Percentiles rank a stretch among this genome's conserved stretches.
Evolutionary conservation across 129 eudicot species (phyloP).

Genomic region (Erigeron canadensis): DNA sequence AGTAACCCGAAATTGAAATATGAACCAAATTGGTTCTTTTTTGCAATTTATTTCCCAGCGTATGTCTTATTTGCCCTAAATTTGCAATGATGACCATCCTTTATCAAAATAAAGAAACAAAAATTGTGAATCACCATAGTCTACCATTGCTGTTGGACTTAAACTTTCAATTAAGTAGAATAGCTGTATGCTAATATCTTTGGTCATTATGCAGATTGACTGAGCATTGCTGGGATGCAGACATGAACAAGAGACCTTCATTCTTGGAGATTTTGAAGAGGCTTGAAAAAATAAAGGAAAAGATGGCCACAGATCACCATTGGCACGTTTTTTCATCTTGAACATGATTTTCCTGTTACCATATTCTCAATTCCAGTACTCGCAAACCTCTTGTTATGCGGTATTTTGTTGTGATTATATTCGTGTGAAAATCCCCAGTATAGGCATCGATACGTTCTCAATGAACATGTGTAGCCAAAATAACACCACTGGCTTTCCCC

Average conservation of each 20-base stretch:
- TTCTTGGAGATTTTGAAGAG: conserved; percentile 79
- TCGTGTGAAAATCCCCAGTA: conserved; percentile 1
- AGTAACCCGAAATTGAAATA: not conserved
- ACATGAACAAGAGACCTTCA: conserved; percentile 81
- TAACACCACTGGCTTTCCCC: conserved; percentile 1
- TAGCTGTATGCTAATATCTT: conserved; percentile 11
- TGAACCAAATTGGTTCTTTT: not conserved
- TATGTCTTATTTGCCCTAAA: too few species aligned
- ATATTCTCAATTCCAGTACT: not conserved
- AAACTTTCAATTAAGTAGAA: not conserved
- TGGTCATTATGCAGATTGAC: conserved; percentile 46
- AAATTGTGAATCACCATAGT: not conserved
- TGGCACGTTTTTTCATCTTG: conserved; percentile 65
- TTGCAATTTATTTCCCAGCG: not conserved
- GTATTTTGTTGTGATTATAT: conserved; percentile 26
- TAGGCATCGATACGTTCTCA: conserved; percentile 10
- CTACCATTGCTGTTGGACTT: not conserved
- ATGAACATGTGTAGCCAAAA: conserved; percentile 9
- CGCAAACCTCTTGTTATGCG: conserved; percentile 8
- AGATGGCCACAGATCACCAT: conserved; percentile 55
- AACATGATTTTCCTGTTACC: conserved; percentile 18
- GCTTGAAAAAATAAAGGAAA: conserved; percentile 75
- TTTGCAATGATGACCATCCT: too few species aligned
- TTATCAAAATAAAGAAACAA: not conserved
- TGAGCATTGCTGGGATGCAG: conserved; percentile 76